A percentile compares a stretch with the other conserved stretches of the same genome.
These are phyloP conservation scores for Posidonia australis DNA, from an alignment of 106 monocot genomes.

Conservation along the genomic window DNA sequence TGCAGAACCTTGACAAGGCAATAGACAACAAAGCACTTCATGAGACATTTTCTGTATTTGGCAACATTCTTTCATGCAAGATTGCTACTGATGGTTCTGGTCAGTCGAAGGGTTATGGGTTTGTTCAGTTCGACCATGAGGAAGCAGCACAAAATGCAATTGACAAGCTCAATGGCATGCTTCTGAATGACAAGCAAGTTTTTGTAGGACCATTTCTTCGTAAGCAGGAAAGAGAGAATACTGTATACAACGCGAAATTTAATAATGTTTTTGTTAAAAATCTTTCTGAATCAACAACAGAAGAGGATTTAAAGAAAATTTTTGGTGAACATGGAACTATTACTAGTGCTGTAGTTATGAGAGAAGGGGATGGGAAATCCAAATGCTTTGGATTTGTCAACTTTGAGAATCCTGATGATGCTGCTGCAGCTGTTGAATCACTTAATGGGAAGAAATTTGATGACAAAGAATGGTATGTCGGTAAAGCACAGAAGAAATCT, in stretches of 20 bases:
- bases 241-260: conserved; percentile 33
- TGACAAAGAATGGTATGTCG: conserved; percentile 90
- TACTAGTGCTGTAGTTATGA: conserved; percentile 80
- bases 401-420: conserved; percentile 79
- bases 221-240: conserved; percentile 73
- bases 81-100: conserved; percentile 66
- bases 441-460: conserved; percentile 82
- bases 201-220: conserved; percentile 84
- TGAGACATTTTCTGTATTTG: conserved; percentile 79
- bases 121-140: conserved; percentile 79
- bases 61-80: conserved; percentile 85
- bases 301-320: conserved; percentile 43
- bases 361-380: conserved; percentile 72
- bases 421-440: conserved; percentile 60
- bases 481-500: conserved; percentile 85
- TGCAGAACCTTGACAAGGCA: conserved; percentile 81
- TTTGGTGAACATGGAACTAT: conserved; percentile 74
- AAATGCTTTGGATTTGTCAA: conserved; percentile 94
- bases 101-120: conserved; percentile 82
- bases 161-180: conserved; percentile 85
- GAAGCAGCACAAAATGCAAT: conserved; percentile 73
- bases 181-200: conserved; percentile 76
- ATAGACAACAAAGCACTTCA: conserved; percentile 78
- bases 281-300: conserved; percentile 56
- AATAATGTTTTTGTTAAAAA: conserved; percentile 96